phyloP scores from a whole-genome alignment of 352 stramenopile genomes.

The Phytophthora pisi region DNA sequence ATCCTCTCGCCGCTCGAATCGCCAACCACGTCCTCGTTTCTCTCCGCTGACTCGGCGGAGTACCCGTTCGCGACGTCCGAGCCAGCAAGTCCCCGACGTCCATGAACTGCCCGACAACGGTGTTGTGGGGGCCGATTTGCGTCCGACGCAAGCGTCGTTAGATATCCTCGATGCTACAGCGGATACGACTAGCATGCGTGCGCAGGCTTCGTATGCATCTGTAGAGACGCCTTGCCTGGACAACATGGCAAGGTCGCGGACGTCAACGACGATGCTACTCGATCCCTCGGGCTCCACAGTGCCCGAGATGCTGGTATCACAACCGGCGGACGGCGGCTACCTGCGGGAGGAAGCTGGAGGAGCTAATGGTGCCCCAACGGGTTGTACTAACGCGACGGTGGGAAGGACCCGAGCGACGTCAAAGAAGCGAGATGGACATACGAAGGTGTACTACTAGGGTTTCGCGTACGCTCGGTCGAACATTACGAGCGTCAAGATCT shows the following conservation, averaged over 20 bases:
- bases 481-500: background rate
- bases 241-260: background rate
- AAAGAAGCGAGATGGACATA: background rate
- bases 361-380: background rate
- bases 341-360: background rate
- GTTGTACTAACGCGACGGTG: background rate
- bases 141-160: background rate
- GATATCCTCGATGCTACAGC: background rate
- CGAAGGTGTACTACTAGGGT: constrained; percentile 9
- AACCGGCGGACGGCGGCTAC: background rate
- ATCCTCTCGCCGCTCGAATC: background rate
- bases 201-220: background rate
- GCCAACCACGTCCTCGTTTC: background rate
- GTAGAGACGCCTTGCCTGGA: background rate
- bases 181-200: background rate
- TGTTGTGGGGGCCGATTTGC: background rate
- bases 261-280: background rate
- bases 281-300: background rate
- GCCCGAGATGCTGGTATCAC: background rate
- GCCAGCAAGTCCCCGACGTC: background rate
- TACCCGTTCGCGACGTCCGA: background rate
- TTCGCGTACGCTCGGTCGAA: background rate
- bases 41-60: background rate
- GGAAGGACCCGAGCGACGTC: background rate
- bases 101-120: background rate